These are phyloP conservation scores for Amanita pallidorosea DNA, from an alignment of 768 basidiomycete species.

Conservation along the genomic window DNA sequence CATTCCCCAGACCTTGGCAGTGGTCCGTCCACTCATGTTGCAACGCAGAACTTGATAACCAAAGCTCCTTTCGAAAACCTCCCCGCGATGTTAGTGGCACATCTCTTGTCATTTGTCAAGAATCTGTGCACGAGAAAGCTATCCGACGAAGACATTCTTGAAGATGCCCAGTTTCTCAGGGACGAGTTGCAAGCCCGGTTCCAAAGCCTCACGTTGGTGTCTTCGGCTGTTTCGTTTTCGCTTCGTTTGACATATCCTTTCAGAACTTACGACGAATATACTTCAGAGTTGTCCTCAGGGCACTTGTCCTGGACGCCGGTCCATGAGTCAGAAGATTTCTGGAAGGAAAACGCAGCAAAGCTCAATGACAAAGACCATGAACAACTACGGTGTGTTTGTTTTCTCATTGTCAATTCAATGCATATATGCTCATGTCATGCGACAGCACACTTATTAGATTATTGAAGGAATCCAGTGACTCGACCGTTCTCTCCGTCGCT, in stretches of 20 bases:
- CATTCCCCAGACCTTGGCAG: not conserved
- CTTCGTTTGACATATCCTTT: not conserved
- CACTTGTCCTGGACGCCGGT: conserved; percentile 94
- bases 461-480: conserved; percentile 59
- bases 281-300: conserved; percentile 80
- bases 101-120: conserved; percentile 79
- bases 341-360: conserved; percentile 89
- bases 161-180: conserved; percentile 81
- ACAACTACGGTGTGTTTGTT: conserved; percentile 60
- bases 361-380: conserved; percentile 79
- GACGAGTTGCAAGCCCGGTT: conserved; percentile 81
- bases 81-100: conserved; percentile 84
- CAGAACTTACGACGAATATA: conserved; percentile 95
- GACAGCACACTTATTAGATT: conserved; percentile 41
- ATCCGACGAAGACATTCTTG: conserved; percentile 90
- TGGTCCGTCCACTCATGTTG: not conserved
- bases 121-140: conserved; percentile 79
- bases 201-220: conserved; percentile 78
- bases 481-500: conserved; percentile 81
- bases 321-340: conserved; percentile 95
- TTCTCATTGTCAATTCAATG: not conserved
- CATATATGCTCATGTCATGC: not conserved
- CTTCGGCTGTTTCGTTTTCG: not conserved
- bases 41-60: conserved; percentile 69
- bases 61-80: conserved; percentile 85